phyloP scores from a whole-genome alignment of 2,329 filamentous ascomycete species.

The Emydomyces testavorans region DNA sequence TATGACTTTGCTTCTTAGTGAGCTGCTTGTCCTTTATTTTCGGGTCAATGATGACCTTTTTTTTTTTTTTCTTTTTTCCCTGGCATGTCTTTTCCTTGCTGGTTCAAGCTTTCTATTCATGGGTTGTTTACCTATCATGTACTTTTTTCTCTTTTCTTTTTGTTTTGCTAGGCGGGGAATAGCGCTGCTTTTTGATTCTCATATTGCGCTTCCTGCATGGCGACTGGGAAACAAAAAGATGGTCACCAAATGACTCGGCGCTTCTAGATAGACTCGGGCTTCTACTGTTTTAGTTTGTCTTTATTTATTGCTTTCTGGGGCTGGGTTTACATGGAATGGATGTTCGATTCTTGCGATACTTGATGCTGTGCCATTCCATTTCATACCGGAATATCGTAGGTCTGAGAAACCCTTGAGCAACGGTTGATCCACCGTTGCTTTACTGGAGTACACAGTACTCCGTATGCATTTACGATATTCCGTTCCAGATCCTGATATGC shows the following conservation, averaged over 20 bases:
- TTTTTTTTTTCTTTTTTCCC: too few species aligned
- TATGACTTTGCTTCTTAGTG: too few species aligned
- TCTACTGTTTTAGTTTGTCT: constrained; percentile 10
- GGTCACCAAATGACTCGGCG: constrained; percentile 1
- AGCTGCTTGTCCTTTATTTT: too few species aligned
- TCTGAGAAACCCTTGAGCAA: too few species aligned
- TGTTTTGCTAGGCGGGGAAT: not conserved
- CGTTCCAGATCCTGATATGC: not conserved
- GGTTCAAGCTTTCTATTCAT: not conserved
- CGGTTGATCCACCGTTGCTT: too few species aligned
- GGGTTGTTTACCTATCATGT: not conserved
- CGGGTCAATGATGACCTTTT: too few species aligned
- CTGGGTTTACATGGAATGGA: not conserved
- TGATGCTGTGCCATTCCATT: too few species aligned
- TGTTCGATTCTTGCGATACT: too few species aligned
- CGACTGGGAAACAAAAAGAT: constrained; percentile 12
- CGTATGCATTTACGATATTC: too few species aligned
- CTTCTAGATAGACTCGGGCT: constrained; percentile 16
- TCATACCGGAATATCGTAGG: too few species aligned
- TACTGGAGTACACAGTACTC: not conserved
- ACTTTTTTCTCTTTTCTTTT: not conserved
- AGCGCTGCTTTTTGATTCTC: constrained; percentile 7
- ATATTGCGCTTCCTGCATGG: constrained; percentile 16
- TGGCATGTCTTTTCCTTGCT: too few species aligned
- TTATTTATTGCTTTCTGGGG: constrained; percentile 9